Evolutionary conservation across 1,139 yeast species (phyloP).

Genomic region (Geotrichum aggregatum): DNA sequence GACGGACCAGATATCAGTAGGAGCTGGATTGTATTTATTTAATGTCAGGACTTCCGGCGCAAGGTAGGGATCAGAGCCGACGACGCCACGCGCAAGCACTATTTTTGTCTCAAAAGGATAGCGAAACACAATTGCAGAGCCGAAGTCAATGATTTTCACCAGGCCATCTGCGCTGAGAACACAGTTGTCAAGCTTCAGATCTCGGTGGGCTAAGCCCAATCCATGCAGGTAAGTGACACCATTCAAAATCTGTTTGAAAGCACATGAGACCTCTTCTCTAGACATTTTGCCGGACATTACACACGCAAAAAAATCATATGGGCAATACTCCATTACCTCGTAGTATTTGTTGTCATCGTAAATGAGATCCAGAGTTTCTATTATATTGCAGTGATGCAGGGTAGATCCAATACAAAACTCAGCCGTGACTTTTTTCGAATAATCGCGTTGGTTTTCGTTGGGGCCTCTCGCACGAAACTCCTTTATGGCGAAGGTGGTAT

Average conservation of each 20-base stretch:
- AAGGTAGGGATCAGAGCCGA: conserved; percentile 95
- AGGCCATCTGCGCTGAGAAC: conserved; percentile 84
- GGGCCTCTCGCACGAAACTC: conserved; percentile 85
- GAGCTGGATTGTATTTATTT: conserved; percentile 81
- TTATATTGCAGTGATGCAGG: conserved; percentile 86
- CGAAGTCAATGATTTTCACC: conserved; percentile 89
- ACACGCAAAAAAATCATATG: conserved; percentile 91
- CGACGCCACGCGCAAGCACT: conserved; percentile 86
- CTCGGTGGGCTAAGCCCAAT: conserved; percentile 93
- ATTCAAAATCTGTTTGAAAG: conserved; percentile 76
- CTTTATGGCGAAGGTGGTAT: conserved; percentile 88
- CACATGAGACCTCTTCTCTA: conserved; percentile 80
- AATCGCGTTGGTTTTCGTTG: conserved; percentile 82
- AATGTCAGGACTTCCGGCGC: conserved; percentile 88
- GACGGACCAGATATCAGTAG: conserved; percentile 92
- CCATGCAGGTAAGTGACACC: conserved; percentile 82
- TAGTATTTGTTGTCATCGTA: conserved; percentile 82
- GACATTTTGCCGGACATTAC: conserved; percentile 97
- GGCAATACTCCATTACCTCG: conserved; percentile 97
- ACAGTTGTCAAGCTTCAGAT: conserved; percentile 89
- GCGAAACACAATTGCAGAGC: conserved; percentile 89
- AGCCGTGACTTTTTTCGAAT: conserved; percentile 94
- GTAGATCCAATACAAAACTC: conserved; percentile 97
- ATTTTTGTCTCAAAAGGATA: conserved; percentile 81
- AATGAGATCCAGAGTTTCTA: conserved; percentile 87